Conservation (phyloP, 1,284 basidiomycete genomes). For the Apiotrichum siamense region DNA sequence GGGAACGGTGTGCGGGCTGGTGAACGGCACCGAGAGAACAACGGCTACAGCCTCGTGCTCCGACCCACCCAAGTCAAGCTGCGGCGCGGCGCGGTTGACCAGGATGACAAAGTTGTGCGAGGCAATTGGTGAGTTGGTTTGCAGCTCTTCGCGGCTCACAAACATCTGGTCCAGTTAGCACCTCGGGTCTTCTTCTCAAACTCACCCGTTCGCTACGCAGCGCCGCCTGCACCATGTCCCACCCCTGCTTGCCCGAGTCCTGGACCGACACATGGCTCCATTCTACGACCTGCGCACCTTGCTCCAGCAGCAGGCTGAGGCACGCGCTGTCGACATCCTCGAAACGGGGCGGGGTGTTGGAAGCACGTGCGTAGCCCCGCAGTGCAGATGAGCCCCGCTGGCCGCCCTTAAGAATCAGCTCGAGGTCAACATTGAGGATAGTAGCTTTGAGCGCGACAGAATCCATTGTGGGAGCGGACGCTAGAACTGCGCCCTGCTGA, state of each 20-base stretch:
- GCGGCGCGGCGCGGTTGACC: background rate
- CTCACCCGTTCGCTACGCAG: conserved; percentile 1
- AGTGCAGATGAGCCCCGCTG: background rate
- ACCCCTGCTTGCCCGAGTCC: background rate
- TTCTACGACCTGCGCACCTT: conserved; percentile 16
- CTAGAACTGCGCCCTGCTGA: too few species aligned
- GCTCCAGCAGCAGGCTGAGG: conserved; percentile 4
- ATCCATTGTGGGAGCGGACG: background rate
- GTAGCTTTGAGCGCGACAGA: background rate
- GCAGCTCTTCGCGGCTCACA: conserved; percentile 16
- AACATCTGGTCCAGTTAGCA: conserved; percentile 12
- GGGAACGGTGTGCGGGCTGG: background rate
- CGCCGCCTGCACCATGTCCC: background rate
- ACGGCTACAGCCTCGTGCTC: conserved; percentile 3
- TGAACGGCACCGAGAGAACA: conserved; percentile 19
- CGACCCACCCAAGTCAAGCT: conserved; percentile 7
- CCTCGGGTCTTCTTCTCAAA: background rate
- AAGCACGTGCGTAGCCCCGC: background rate
- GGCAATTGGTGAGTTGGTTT: background rate
- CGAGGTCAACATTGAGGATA: background rate
- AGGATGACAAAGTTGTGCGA: conserved; percentile 22
- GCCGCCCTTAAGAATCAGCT: background rate
- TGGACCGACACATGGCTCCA: conserved; percentile 9
- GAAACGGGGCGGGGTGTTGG: background rate
- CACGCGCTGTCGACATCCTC: background rate